A percentile compares a stretch with the other conserved stretches of the same genome.
phyloP scores from a whole-genome alignment of 371 early-diverging fungal genomes.

The Actinomortierella ambigua region DNA sequence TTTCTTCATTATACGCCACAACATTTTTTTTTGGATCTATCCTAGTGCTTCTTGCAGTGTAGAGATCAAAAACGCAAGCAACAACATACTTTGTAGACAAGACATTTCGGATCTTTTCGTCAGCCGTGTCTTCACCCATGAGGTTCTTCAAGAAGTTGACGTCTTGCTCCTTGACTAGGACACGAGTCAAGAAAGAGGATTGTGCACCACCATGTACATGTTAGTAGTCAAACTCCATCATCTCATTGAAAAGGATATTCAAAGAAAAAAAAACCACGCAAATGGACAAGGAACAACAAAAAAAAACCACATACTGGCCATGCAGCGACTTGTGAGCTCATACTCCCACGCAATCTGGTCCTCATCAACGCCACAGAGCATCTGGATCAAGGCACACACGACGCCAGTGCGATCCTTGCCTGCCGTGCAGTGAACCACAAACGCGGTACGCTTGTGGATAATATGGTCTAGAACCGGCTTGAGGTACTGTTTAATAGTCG shows the following conservation, averaged over 20 bases:
- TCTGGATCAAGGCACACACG: slow-evolving; percentile 71
- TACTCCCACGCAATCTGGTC: slow-evolving; percentile 82
- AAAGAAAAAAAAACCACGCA: background rate
- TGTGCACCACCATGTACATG: too few relatives aligned
- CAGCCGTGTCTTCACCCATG: slow-evolving; percentile 25
- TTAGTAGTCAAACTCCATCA: too few relatives aligned
- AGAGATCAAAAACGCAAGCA: background rate
- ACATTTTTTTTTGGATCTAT: too few relatives aligned
- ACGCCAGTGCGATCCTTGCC: slow-evolving; percentile 93
- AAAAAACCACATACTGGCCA: slow-evolving; percentile 34
- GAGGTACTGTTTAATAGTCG: slow-evolving; percentile 55
- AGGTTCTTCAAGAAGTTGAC: slow-evolving; percentile 35
- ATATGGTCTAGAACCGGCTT: slow-evolving; percentile 59
- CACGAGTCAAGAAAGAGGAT: background rate
- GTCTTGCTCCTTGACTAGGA: slow-evolving; percentile 45
- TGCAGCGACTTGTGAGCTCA: slow-evolving; percentile 55
- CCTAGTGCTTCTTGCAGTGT: background rate
- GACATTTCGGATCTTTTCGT: slow-evolving; percentile 28
- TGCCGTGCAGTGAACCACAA: slow-evolving; percentile 87
- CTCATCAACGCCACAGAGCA: slow-evolving; percentile 74
- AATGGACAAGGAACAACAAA: background rate
- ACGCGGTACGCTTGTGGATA: slow-evolving; percentile 60
- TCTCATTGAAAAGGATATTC: background rate
- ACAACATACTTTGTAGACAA: slow-evolving; percentile 37
- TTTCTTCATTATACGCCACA: too few relatives aligned